Conservation (phyloP, 2,329 filamentous ascomycete genomes). For the Aspergillus texensis region DNA sequence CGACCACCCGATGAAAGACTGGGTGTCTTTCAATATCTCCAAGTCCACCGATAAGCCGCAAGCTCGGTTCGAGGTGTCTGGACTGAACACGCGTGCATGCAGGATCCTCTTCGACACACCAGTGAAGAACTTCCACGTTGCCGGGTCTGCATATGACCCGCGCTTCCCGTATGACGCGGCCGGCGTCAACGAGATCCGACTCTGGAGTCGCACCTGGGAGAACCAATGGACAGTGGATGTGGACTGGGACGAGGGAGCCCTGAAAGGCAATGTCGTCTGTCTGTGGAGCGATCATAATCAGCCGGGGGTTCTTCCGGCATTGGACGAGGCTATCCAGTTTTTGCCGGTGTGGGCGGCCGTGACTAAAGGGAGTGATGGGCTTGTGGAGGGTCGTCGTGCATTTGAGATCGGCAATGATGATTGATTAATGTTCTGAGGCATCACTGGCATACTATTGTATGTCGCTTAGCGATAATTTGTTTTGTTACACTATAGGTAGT, state of each 20-base stretch:
- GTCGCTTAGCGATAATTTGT: not conserved
- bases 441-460: not conserved
- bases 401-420: slow-evolving; percentile 53
- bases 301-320: slow-evolving; percentile 72
- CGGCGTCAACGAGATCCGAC: slow-evolving; percentile 68
- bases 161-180: slow-evolving; percentile 66
- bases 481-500: not conserved
- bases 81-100: slow-evolving; percentile 77
- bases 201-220: slow-evolving; percentile 84
- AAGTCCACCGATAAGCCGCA: slow-evolving; percentile 44
- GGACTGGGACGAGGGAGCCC: slow-evolving; percentile 32
- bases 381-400: slow-evolving; percentile 77
- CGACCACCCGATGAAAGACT: slow-evolving; percentile 53
- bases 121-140: slow-evolving; percentile 65
- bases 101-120: slow-evolving; percentile 71
- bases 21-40: slow-evolving; percentile 69
- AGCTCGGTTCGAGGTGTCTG: slow-evolving; percentile 68
- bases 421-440: not conserved
- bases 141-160: slow-evolving; percentile 61
- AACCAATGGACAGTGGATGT: slow-evolving; percentile 59
- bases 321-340: slow-evolving; percentile 77
- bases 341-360: slow-evolving; percentile 78
- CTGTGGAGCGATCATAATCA: slow-evolving; percentile 86
- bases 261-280: slow-evolving; percentile 73
- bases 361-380: slow-evolving; percentile 73